Evolutionary conservation across 1,139 yeast genomes (phyloP).

Genomic region (Lodderomyces parapsilosis): DNA sequence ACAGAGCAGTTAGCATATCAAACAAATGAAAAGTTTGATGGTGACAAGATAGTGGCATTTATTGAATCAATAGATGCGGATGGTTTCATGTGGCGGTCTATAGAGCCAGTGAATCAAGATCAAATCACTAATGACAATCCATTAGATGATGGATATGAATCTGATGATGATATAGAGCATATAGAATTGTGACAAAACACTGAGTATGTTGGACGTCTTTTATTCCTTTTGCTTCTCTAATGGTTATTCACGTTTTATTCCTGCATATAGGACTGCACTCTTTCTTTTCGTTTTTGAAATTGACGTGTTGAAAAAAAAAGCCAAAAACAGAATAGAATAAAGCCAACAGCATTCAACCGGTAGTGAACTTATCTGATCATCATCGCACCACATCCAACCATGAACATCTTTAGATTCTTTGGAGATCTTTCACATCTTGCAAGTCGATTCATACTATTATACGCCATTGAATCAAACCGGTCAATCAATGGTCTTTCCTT

Average conservation of each 20-base stretch:
- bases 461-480: constrained; percentile 61
- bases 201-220: neutral
- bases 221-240: neutral
- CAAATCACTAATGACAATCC: constrained; percentile 3
- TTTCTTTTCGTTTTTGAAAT: neutral
- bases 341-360: no score
- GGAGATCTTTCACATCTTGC: constrained; percentile 85
- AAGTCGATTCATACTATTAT: constrained; percentile 72
- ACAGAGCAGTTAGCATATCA: constrained; percentile 28
- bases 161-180: constrained; percentile 11
- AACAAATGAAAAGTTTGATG: constrained; percentile 20
- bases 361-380: no score
- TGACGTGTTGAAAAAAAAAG: constrained; percentile 7
- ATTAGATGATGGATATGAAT: constrained; percentile 7
- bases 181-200: constrained; percentile 12
- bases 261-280: constrained; percentile 11
- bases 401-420: constrained; percentile 56
- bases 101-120: constrained; percentile 3
- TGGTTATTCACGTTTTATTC: neutral
- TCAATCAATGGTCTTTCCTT: constrained; percentile 84
- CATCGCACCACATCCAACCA: constrained; percentile 13
- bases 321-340: neutral
- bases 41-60: constrained; percentile 21
- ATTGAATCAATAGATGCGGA: constrained; percentile 18
- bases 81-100: constrained; percentile 10